Conservation (phyloP, 2,329 filamentous ascomycete genomes). For the Incumbomyces delicatus region DNA sequence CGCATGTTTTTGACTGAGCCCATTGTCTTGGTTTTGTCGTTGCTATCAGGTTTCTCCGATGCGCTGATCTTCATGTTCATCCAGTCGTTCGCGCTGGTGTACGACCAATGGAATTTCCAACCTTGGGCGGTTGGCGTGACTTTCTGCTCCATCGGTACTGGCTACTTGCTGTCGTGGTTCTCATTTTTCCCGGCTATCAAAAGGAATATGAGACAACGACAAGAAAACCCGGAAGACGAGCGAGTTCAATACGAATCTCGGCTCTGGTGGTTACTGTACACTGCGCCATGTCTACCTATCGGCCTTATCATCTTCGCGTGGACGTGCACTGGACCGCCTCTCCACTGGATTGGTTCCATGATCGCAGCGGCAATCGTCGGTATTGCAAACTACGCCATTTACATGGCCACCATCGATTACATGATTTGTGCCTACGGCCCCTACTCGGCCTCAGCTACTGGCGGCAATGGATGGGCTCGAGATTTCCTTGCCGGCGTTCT, state of each 20-base stretch:
- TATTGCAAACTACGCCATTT: constrained; percentile 54
- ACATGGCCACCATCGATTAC: constrained; percentile 58
- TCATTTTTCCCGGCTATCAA: constrained; percentile 48
- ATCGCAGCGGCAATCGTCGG: constrained; percentile 51
- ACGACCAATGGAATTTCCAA: constrained; percentile 50
- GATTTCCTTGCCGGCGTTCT: constrained; percentile 56
- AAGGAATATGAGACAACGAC: constrained; percentile 37
- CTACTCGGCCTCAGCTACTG: constrained; percentile 56
- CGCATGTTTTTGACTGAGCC: constrained; percentile 56
- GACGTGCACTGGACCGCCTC: constrained; percentile 45
- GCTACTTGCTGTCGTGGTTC: constrained; percentile 51
- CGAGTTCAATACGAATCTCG: constrained; percentile 57
- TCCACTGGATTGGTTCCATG: constrained; percentile 55
- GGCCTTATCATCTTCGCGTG: constrained; percentile 56
- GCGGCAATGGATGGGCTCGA: constrained; percentile 56
- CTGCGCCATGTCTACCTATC: constrained; percentile 49
- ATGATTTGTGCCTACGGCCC: constrained; percentile 57
- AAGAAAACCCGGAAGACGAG: constrained; percentile 39
- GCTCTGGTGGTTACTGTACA: constrained; percentile 51
- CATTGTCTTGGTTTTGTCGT: constrained; percentile 51
- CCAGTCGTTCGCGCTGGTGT: constrained; percentile 51
- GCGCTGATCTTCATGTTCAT: constrained; percentile 59
- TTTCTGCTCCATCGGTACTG: constrained; percentile 48
- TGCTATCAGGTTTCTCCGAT: constrained; percentile 56
- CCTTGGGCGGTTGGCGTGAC: constrained; percentile 39